A percentile compares a stretch with the other conserved stretches of the same genome.
Evolutionary conservation across 306 rosid genomes (phyloP).

Genomic region (Geum urbanum): DNA sequence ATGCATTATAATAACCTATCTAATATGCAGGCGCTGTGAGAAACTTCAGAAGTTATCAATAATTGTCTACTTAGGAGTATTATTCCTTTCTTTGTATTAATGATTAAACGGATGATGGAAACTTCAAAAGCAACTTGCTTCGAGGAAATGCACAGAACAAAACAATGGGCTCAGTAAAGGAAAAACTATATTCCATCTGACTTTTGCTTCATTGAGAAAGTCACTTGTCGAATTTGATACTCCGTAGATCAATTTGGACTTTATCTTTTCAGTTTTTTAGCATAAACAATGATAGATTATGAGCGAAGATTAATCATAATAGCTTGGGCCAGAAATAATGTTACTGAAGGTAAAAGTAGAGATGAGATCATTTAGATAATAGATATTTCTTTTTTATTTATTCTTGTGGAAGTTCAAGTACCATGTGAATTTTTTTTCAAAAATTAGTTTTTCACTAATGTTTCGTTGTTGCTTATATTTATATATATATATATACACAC

Average conservation of each 20-base stretch:
- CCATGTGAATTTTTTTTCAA: too few species aligned
- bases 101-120: conserved; percentile 11
- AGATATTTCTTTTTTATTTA: too few species aligned
- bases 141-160: conserved; percentile 8
- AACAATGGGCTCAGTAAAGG: conserved; percentile 10
- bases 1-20: conserved; percentile 13
- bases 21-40: conserved; percentile 16
- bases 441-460: too few species aligned
- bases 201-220: background rate
- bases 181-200: background rate
- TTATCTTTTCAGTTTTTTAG: too few species aligned
- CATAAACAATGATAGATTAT: background rate
- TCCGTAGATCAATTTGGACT: background rate
- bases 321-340: too few species aligned
- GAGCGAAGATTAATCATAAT: too few species aligned
- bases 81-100: too few species aligned
- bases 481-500: too few species aligned
- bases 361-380: too few species aligned
- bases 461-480: too few species aligned
- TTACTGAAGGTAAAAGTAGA: too few species aligned
- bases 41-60: conserved; percentile 27
- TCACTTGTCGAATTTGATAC: background rate
- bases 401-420: too few species aligned
- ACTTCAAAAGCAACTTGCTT: conserved; percentile 37
- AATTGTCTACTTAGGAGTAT: conserved; percentile 21